Base-by-base conservation (phyloP, 2,329 filamentous ascomycete species). In the Xylariaceae sp. region DNA sequence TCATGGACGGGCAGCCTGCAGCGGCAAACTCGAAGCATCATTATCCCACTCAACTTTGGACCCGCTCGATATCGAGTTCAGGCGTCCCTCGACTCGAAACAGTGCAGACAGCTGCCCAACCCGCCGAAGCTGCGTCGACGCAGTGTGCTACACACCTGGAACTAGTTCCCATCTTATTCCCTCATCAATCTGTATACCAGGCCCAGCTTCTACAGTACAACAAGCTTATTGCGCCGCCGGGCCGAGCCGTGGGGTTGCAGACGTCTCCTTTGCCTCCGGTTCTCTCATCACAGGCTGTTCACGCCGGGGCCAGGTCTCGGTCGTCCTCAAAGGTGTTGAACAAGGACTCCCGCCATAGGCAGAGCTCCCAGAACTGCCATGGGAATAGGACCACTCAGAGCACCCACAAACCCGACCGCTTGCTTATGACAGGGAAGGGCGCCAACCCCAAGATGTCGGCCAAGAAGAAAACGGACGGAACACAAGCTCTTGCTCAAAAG, bases 191-290 rank as follows among this genome's bases (percentile, higher is more conserved):
- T 29, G 64, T 74, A 47, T 77, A 78, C 60, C 74, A 81, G 54
- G 74, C 74, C 38, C 76, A 79, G 60, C 71, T 83, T 40, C 68
- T 76, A 36, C 71, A 80, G 51, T 82, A 82, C 68, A 82, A 81
- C 60, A 75, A 73, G 55, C 74, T 82, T 56, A 71, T 82, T 50
- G 74, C 76, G 37, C 71, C 76, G 37, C 71, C 75, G 34, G 66
- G 72, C 40, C 66, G 75, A 54, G 60, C 61, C 41, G 72, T 73
- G 51, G 73, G 74, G 52, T 61, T 79, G 43, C 75, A 78, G 54
- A 68, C 72, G 43, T 63, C 70, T 46, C 72, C 76, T 42, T 68
- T 77, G 44, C 69, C 73, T 44, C 70, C 75, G 35, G 62, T 74
- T 44, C 60, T 78, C 47, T 75, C 75, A 37, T 64, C 74, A 40